These are phyloP conservation scores for Pyrenula massariospora DNA, from an alignment of 495 filamentous ascomycete species.

Conservation along the genomic window DNA sequence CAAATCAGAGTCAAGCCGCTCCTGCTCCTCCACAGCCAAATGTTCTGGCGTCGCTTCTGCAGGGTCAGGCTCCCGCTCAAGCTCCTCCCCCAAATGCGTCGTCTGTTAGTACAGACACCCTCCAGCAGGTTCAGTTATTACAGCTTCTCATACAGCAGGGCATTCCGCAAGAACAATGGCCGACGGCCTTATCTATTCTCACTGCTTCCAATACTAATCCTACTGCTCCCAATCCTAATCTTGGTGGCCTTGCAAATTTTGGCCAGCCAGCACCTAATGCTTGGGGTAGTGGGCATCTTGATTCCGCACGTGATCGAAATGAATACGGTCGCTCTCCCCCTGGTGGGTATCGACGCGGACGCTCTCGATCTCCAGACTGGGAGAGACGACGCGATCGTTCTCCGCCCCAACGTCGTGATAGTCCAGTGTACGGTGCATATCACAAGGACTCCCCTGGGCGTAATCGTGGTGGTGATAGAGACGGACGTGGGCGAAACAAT, in stretches of 20 bases:
- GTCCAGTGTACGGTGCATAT: slow-evolving; percentile 62
- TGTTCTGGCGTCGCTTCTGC: slow-evolving; percentile 32
- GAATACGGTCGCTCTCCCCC: slow-evolving; percentile 45
- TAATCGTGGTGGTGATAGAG: slow-evolving; percentile 46
- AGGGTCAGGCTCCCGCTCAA: slow-evolving; percentile 19
- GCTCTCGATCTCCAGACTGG: slow-evolving; percentile 66
- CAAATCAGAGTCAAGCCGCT: slow-evolving; percentile 32
- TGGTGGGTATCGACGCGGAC: slow-evolving; percentile 55
- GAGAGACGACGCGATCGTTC: slow-evolving; percentile 51
- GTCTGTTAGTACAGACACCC: slow-evolving; percentile 25
- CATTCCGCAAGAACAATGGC: slow-evolving; percentile 51
- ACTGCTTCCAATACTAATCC: slow-evolving; percentile 22
- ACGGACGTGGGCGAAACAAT: slow-evolving; percentile 45
- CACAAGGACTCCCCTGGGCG: slow-evolving; percentile 48
- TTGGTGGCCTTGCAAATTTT: slow-evolving; percentile 14
- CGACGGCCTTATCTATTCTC: slow-evolving; percentile 36
- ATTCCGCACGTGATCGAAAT: slow-evolving; percentile 49
- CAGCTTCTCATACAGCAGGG: slow-evolving; percentile 47
- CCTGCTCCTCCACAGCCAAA: slow-evolving; percentile 28
- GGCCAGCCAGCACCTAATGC: slow-evolving; percentile 6
- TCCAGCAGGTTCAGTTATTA: slow-evolving; percentile 54
- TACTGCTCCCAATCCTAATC: slow-evolving; percentile 13
- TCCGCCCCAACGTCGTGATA: slow-evolving; percentile 50
- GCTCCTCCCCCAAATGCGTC: slow-evolving; percentile 17
- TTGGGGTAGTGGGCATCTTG: slow-evolving; percentile 27